A percentile compares a stretch with the other conserved stretches of the same genome.
Evolutionary conservation across 1,284 basidiomycete genomes (phyloP).

Genomic region (Trichosporon sp.): DNA sequence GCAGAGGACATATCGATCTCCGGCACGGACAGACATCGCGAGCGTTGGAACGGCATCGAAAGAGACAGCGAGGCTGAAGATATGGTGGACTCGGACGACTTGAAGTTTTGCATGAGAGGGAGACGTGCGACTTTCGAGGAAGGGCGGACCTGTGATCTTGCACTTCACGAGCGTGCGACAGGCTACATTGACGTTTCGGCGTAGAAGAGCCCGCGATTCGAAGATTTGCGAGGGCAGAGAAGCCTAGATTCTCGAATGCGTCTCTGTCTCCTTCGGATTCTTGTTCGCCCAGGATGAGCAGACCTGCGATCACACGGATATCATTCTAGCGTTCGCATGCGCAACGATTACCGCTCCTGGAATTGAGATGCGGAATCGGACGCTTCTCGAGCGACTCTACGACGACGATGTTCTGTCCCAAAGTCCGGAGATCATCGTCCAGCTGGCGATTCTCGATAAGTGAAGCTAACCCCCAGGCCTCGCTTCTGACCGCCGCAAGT

Average conservation of each 20-base stretch:
- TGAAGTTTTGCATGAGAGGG: too few species aligned
- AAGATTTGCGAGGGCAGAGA: neutral
- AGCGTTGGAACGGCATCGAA: neutral
- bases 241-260: too few species aligned
- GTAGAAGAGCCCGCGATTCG: neutral
- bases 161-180: neutral
- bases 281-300: too few species aligned
- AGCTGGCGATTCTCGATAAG: neutral
- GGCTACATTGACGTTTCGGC: too few species aligned
- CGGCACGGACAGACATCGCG: neutral
- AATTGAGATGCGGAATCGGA: too few species aligned
- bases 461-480: slow-evolving; percentile 32
- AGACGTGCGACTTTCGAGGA: neutral
- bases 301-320: too few species aligned
- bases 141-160: neutral
- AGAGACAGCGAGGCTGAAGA: neutral
- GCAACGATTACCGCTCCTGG: too few species aligned
- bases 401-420: neutral
- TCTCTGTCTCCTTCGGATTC: too few species aligned
- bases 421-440: neutral
- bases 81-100: neutral
- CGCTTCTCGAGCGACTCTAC: too few species aligned
- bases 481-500: slow-evolving; percentile 70
- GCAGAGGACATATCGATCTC: neutral
- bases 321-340: too few species aligned